A percentile compares a stretch with the other conserved stretches of the same genome.
These are phyloP conservation scores for Carpinus viminea DNA, from an alignment of 306 rosid genomes.

Conservation along the genomic window DNA sequence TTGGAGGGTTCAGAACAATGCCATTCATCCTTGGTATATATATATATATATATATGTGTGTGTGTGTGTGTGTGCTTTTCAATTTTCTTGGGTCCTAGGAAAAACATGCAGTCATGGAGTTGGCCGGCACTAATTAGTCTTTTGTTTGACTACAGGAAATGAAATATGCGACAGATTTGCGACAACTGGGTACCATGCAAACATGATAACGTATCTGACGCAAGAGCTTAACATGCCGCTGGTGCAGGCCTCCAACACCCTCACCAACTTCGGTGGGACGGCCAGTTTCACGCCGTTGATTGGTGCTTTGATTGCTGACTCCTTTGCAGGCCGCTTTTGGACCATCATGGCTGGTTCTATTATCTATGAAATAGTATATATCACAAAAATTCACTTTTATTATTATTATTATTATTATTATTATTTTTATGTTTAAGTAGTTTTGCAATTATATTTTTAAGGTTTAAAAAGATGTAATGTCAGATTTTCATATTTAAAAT, in stretches of 20 bases:
- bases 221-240: slow-evolving; percentile 67
- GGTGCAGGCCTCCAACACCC: slow-evolving; percentile 79
- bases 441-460: no score
- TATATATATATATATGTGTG: no score
- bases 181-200: slow-evolving; percentile 53
- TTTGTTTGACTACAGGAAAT: slow-evolving; percentile 51
- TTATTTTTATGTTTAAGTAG: no score
- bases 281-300: slow-evolving; percentile 68
- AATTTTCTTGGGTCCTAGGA: not conserved
- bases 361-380: slow-evolving; percentile 60
- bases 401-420: no score
- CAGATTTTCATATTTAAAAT: no score
- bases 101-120: no score
- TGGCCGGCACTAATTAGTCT: no score
- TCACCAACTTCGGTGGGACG: slow-evolving; percentile 68
- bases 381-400: no score
- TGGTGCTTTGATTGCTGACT: slow-evolving; percentile 76
- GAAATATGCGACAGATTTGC: slow-evolving; percentile 87
- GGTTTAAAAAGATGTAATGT: no score
- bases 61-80: not conserved
- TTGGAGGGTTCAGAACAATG: slow-evolving; percentile 62
- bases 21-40: slow-evolving; percentile 60
- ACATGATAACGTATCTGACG: slow-evolving; percentile 71
- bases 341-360: slow-evolving; percentile 58
- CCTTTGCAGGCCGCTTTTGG: slow-evolving; percentile 80